phyloP scores from a whole-genome alignment of 169 alveolate species.

The Ichthyophthirius multifiliis region DNA sequence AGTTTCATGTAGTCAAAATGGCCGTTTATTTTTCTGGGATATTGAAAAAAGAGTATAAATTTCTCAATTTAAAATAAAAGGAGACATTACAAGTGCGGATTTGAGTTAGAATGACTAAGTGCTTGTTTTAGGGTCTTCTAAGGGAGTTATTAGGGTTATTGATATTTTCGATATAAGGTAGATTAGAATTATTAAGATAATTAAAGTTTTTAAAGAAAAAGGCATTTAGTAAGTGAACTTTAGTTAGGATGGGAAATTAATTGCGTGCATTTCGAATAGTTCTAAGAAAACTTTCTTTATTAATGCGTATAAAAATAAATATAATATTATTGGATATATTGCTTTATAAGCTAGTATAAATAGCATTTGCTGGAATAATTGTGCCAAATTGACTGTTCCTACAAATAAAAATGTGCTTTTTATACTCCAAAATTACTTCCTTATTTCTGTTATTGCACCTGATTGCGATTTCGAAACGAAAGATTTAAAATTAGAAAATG shows the following conservation, averaged over 20 bases:
- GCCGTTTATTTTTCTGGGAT: constrained; percentile 28
- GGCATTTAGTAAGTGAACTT: not conserved
- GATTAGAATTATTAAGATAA: not conserved
- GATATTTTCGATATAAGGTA: constrained; percentile 48
- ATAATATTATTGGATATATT: not conserved
- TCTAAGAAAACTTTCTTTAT: constrained; percentile 7
- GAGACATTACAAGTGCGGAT: constrained; percentile 1
- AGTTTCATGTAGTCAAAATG: constrained; percentile 47
- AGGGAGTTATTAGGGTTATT: constrained; percentile 58
- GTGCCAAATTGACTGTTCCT: constrained; percentile 19
- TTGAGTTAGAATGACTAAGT: not conserved
- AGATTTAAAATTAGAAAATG: constrained; percentile 12
- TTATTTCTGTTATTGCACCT: constrained; percentile 15
- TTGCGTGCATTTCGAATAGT: constrained; percentile 15
- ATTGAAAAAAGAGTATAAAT: not conserved
- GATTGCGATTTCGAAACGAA: constrained; percentile 16
- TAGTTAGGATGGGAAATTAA: constrained; percentile 9
- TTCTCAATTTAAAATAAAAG: not conserved
- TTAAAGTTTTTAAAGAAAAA: not conserved
- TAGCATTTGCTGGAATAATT: constrained; percentile 38
- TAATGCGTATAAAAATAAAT: not conserved
- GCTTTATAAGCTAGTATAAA: not conserved
- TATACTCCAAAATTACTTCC: constrained; percentile 5
- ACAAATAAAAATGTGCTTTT: constrained; percentile 22
- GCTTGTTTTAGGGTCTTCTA: constrained; percentile 21